Base-by-base conservation (phyloP, 148 eudicot species). In the Vaccinium myrtillus region DNA sequence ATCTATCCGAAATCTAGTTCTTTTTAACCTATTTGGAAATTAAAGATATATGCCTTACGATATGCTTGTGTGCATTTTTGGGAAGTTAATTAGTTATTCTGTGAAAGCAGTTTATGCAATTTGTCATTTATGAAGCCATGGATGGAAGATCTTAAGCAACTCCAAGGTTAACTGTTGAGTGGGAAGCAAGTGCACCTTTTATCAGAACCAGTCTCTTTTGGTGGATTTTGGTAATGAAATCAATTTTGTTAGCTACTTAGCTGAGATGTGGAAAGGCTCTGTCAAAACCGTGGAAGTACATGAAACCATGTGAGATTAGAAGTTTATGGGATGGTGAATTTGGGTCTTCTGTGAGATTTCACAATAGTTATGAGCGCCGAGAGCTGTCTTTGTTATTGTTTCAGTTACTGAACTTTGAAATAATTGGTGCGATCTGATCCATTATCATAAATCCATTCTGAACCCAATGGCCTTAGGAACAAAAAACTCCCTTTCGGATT, bases 251-350 rank as follows among this genome's bases (percentile, higher is more conserved):
- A 30, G 39, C 23, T 69, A 5, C 19, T 25, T 61, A 6, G n/a
- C 77, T 73, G 48, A 73, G 77, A n/a, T 27, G 49, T 15, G 58
- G 10, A 55, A 79, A 79, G 69, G 49, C 69, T 55, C 5, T 79
- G 23, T 78, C 55, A 11, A 78, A 50, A 54, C 63, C 14, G 2
- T 53, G 43, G 67, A 56, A 79, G 59, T 58, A 56, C 23, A 80
- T 19, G 69, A 59, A 73, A 36, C 77, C 19, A 5, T 73, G 48
- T 36, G 21, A 36, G 21, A 21, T 73, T 36, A 36, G 14, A 70
- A 70, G 13, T 10, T 36, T 27, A 7, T 36, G 9, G 1, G 27
- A 39, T 19, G 50, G 67, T 80, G 32, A 32, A 79, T 30, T 56
- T 59, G 50, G 67, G n/a, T 79, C 5, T 23, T 53, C 65, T 5